Percentiles rank a stretch among this genome's conserved stretches.
Conservation (phyloP, 805 yeast species). For the Scheffersomyces coipomensis region DNA sequence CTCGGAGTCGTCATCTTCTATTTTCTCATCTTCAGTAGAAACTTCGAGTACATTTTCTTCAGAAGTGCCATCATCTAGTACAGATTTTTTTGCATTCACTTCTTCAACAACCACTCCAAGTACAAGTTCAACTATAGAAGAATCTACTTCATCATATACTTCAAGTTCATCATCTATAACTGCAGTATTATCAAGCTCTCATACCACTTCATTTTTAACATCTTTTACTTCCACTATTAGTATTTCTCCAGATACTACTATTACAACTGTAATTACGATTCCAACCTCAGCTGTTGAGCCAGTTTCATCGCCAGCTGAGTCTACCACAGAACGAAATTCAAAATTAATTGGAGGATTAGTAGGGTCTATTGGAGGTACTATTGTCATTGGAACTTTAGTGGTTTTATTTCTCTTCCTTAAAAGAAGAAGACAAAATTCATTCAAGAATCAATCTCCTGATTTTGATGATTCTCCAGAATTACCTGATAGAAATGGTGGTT, state of each 20-base stretch:
- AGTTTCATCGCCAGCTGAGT: slow-evolving; percentile 8
- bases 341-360: slow-evolving; percentile 44
- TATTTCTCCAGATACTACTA: slow-evolving; percentile 28
- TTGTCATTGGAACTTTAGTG: slow-evolving; percentile 37
- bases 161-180: slow-evolving; percentile 2
- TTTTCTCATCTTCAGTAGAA: slow-evolving; percentile 6
- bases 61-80: slow-evolving; percentile 5
- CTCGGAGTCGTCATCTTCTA: slow-evolving; percentile 5
- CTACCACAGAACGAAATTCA: slow-evolving; percentile 22
- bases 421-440: slow-evolving; percentile 22
- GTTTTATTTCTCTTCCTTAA: slow-evolving; percentile 34
- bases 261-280: slow-evolving; percentile 38
- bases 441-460: slow-evolving; percentile 44
- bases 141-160: slow-evolving; percentile 5
- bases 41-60: slow-evolving; percentile 8
- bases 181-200: slow-evolving; percentile 3
- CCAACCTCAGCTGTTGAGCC: slow-evolving; percentile 29
- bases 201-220: slow-evolving; percentile 11
- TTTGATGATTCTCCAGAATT: slow-evolving; percentile 28
- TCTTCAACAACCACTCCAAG: slow-evolving; percentile 5
- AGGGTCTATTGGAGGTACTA: slow-evolving; percentile 47
- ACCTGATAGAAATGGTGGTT: slow-evolving; percentile 12
- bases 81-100: slow-evolving; percentile 10
- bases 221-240: slow-evolving; percentile 12
- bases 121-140: background rate